Evolutionary conservation across 768 basidiomycete species (phyloP), one percentile per base, ranked within the genome.

Genomic region (Lepiota brunneoincarnata): DNA sequence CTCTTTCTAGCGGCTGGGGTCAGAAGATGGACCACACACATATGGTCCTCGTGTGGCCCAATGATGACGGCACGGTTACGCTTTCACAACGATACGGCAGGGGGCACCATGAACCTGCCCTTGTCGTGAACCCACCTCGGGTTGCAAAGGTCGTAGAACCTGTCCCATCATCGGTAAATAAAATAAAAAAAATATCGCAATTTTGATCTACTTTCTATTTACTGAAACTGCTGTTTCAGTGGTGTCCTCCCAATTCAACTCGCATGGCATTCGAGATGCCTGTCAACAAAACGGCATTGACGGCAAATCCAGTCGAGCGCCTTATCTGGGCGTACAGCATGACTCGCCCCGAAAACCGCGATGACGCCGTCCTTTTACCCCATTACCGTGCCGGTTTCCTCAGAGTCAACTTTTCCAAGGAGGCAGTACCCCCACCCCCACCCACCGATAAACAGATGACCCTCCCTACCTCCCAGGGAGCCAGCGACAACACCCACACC

Each of bases 41-140:
- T 38, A 82, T 85, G 76, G 75, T 87, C 54, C 77, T 87, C n/a
- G 64, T 77, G 66, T 75, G 75, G 73, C 63, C 67, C 42, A 73
- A 75, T 59, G 62, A 70, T 2, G 81, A 87, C 60, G 80, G 79
- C 2, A 72, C 76, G 4, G 72, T 75, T 40, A 81, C 83, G 1
- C 63, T 88, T 47, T 84, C 83, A 9, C 86, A 88, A 55, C 72
- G 86, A 4, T 71, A 73, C 60, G 77, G 79, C 0, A 61, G 63
- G 11, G 76, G 72, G 2, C 76, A 82, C 47, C 60, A 65, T 21
- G 75, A 80, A 62, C 86, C 87, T 4, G 62, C 63, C 2, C 68
- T 75, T 41, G 72, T 72, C 15, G 51, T 65, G 6, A 61, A 69
- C 38, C 83, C 83, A 10, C 73, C 75, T 10, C 72, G 83, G 51